A percentile compares a stretch with the other conserved stretches of the same genome.
phyloP scores from a whole-genome alignment of 495 filamentous ascomycete species.

The Penicillium riverlandense region DNA sequence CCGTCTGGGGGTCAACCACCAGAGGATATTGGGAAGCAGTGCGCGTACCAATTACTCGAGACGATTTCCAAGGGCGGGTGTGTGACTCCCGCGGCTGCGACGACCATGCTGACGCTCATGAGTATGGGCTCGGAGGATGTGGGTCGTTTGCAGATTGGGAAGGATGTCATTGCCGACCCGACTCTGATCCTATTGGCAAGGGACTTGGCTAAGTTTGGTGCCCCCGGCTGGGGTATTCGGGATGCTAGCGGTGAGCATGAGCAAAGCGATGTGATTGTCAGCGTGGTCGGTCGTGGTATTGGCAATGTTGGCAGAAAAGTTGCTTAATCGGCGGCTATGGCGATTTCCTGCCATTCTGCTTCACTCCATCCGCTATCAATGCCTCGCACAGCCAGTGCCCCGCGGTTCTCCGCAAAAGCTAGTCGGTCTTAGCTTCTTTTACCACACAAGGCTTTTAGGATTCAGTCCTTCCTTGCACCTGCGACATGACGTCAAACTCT shows the following conservation, averaged over 20 bases:
- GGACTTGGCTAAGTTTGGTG: conserved; percentile 79
- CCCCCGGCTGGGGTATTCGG: conserved; percentile 79
- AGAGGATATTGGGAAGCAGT: conserved; percentile 83
- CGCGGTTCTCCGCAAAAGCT: too few relatives aligned
- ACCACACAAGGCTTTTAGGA: too few relatives aligned
- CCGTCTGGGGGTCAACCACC: conserved; percentile 73
- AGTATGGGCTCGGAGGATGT: conserved; percentile 84
- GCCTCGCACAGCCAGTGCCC: too few relatives aligned
- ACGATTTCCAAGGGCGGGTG: conserved; percentile 75
- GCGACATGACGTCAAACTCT: too few relatives aligned
- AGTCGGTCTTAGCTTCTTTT: too few relatives aligned
- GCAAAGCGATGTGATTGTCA: conserved; percentile 69
- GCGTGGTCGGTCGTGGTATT: conserved; percentile 87
- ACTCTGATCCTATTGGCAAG: conserved; percentile 70
- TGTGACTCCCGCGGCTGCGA: conserved; percentile 58
- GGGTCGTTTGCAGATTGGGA: conserved; percentile 52
- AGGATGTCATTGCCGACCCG: conserved; percentile 72
- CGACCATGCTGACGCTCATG: conserved; percentile 80
- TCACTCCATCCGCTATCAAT: too few relatives aligned
- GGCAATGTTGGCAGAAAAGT: conserved; percentile 95
- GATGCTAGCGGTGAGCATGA: conserved; percentile 60
- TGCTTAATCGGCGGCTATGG: conserved; percentile 44
- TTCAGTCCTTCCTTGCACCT: too few relatives aligned
- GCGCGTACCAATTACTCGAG: conserved; percentile 85
- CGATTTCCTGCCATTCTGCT: too few relatives aligned